Evolutionary conservation across 345 rosid genomes (phyloP).

Genomic region (Corymbia maculata): DNA sequence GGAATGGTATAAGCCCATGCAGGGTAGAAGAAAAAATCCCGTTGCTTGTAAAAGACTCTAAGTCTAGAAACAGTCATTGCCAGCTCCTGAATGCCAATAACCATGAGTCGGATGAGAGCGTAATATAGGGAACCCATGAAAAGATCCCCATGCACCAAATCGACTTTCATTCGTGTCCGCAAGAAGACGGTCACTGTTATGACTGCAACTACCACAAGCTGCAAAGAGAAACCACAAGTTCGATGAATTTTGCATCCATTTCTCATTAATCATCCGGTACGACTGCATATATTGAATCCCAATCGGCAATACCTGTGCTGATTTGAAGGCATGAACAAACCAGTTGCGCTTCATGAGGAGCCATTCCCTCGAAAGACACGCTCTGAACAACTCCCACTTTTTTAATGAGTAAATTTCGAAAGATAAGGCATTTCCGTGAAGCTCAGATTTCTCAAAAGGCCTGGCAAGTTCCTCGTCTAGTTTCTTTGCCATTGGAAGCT

Average conservation of each 20-base stretch:
- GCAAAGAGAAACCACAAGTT: conserved; percentile 3
- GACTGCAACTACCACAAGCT: conserved; percentile 25
- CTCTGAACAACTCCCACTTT: conserved; percentile 53
- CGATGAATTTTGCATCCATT: neutral
- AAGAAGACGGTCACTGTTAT: conserved; percentile 30
- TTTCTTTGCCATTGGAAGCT: conserved; percentile 21
- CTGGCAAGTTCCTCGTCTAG: conserved; percentile 26
- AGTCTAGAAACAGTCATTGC: conserved; percentile 28
- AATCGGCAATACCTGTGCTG: conserved; percentile 19
- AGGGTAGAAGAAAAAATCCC: conserved; percentile 37
- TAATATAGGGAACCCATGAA: conserved; percentile 30
- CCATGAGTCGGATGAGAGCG: conserved; percentile 19
- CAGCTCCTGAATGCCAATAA: conserved; percentile 29
- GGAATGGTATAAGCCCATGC: conserved; percentile 45
- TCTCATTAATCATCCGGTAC: neutral
- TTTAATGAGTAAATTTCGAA: conserved; percentile 28
- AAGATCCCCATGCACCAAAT: conserved; percentile 15
- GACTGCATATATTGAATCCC: neutral
- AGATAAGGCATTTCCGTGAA: conserved; percentile 28
- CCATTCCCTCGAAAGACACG: conserved; percentile 55
- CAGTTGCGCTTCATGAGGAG: conserved; percentile 47
- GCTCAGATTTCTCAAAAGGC: conserved; percentile 23
- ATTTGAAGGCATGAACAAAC: conserved; percentile 25
- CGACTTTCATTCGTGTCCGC: conserved; percentile 18
- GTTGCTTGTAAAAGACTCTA: conserved; percentile 35